Base-by-base conservation (phyloP, 2,329 filamentous ascomycete genomes). In the Ceratocystis lukuohia region DNA sequence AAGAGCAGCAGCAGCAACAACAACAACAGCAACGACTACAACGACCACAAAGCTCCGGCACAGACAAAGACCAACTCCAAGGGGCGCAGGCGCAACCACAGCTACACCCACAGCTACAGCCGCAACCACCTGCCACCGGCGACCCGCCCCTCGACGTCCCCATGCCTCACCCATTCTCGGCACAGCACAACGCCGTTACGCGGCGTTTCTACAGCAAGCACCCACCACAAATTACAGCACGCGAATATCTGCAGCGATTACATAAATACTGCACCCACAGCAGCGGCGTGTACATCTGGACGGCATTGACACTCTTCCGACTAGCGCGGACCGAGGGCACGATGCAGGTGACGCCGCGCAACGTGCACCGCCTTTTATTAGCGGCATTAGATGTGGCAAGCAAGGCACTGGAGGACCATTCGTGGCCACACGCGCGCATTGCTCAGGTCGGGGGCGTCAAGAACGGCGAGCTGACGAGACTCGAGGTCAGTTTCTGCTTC, bases 241-340 rank as follows among this genome's bases (percentile, higher is more conserved):
- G 88, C 72, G 88, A 94, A 69, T 99, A 97, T 73, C 82, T 97
- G 28, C 80, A 86, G 71, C 88, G 93, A 17, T 84, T 97, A 67
- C 92, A 97, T 76, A 85, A 85, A 67, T 96, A 88, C 77, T 97
- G 93, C 72, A 92, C 94, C 2, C 91, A 96, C 84, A 95, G 89
- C 69, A 91, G 92, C 0, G 93, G 88, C 28, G 93, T 97, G 8
- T 96, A 96, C 76, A 85, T 99, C 30, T 67, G 66, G 66, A 41
- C 57, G 6, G 91, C 93, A 1, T 88, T 92, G 3, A 91, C 89
- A 61, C 80, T 88, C 7, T 87, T 93, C 73, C 85, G 88, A 28
- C 80, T 97, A 53, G 88, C 88, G 0, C 85, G 93, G 12, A 81
- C 87, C 57, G 89, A 95, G 73, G 84, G 84, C 70, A 83, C 88